Conservation (phyloP, 192 early-diverging fungal genomes). For the Coemansia sp. region DNA sequence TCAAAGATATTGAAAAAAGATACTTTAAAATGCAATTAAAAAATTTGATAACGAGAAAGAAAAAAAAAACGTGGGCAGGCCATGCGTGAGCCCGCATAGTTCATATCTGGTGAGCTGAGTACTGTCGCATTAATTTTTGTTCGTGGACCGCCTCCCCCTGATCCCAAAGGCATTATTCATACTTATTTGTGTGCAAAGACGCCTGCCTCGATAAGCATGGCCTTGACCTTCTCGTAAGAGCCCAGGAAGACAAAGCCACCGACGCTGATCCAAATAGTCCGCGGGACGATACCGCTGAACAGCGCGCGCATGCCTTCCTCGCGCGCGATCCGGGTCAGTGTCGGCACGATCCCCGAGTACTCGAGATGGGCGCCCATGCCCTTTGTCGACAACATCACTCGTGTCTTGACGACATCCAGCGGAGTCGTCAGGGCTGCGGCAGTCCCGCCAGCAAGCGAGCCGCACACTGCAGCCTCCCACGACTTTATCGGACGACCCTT, state of each 20-base stretch:
- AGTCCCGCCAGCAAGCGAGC: conserved; percentile 84
- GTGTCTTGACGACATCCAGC: conserved; percentile 94
- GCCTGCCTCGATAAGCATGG: conserved; percentile 26
- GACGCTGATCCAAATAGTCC: conserved; percentile 93
- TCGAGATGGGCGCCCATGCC: conserved; percentile 40
- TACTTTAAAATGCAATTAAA: conserved; percentile 2
- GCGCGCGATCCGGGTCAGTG: conserved; percentile 70
- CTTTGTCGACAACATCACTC: conserved; percentile 88
- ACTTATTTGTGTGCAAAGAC: conserved; percentile 23
- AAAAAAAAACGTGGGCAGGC: background rate
- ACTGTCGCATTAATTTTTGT: background rate
- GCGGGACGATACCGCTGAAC: conserved; percentile 89
- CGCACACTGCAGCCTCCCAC: conserved; percentile 84
- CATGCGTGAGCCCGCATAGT: background rate
- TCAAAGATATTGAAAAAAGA: background rate
- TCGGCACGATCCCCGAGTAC: conserved; percentile 70
- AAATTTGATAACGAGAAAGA: background rate
- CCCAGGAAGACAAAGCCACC: conserved; percentile 96
- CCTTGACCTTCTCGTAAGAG: conserved; percentile 82
- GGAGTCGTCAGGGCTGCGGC: conserved; percentile 93
- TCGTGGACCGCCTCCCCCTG: conserved; percentile 6
- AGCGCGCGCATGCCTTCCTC: conserved; percentile 80
- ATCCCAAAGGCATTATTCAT: background rate
- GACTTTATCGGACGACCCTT: conserved; percentile 62
- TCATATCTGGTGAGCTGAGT: background rate